Evolutionary conservation across 768 basidiomycete species (phyloP).

Genomic region (Trametes cinnabarina): DNA sequence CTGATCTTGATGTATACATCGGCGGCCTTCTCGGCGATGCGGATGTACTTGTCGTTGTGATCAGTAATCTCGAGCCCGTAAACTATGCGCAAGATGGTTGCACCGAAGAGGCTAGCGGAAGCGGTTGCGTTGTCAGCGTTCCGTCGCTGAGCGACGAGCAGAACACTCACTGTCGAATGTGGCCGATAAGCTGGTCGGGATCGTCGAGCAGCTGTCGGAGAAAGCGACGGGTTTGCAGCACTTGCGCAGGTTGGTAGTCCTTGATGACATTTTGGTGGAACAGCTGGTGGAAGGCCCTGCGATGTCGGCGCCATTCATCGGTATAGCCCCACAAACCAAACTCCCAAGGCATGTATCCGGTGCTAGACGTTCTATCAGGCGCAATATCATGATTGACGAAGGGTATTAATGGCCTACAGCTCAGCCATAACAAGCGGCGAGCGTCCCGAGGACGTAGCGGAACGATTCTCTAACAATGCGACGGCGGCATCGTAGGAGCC

Average conservation of each 20-base stretch:
- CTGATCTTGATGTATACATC: slow-evolving; percentile 25
- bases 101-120: neutral
- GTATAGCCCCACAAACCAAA: slow-evolving; percentile 5
- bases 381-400: neutral
- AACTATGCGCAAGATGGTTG: slow-evolving; percentile 24
- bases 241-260: slow-evolving; percentile 6
- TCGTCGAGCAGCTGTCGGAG: neutral
- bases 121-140: neutral
- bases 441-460: slow-evolving; percentile 24
- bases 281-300: slow-evolving; percentile 13
- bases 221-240: neutral
- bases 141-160: neutral
- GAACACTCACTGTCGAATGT: slow-evolving; percentile 7
- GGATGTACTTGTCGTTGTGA: slow-evolving; percentile 27
- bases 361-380: neutral
- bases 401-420: slow-evolving; percentile 13
- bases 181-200: slow-evolving; percentile 7
- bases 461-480: slow-evolving; percentile 25
- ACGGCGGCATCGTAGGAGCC: slow-evolving; percentile 17
- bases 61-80: slow-evolving; percentile 31
- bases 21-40: slow-evolving; percentile 26
- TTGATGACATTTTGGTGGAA: slow-evolving; percentile 4
- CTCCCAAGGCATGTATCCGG: neutral
- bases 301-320: slow-evolving; percentile 11
- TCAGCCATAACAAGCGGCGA: slow-evolving; percentile 22